Evolutionary conservation across 2,329 filamentous ascomycete species (phyloP).

Genomic region (Stachybotrys chartarum): DNA sequence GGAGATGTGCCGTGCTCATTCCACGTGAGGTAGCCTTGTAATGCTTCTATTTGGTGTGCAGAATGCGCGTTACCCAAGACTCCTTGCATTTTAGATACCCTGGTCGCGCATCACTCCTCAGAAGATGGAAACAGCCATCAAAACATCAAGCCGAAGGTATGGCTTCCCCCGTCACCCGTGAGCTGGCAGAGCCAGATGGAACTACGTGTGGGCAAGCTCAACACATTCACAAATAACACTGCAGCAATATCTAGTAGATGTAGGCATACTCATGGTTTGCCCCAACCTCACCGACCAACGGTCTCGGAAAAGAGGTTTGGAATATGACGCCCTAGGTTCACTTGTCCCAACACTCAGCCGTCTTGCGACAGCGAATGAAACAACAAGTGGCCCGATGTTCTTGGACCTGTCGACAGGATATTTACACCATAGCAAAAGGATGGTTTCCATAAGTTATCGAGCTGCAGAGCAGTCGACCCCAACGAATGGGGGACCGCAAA

Average conservation of each 20-base stretch:
- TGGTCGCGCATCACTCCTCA: no score
- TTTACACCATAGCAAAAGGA: slow-evolving; percentile 67
- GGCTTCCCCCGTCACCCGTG: no score
- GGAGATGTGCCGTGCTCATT: no score
- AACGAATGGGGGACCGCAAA: slow-evolving; percentile 62
- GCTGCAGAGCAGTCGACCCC: slow-evolving; percentile 77
- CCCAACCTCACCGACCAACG: slow-evolving; percentile 85
- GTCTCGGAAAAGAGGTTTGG: slow-evolving; percentile 82
- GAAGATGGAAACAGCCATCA: no score
- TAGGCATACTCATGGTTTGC: slow-evolving; percentile 77
- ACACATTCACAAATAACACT: no score
- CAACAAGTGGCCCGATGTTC: slow-evolving; percentile 59
- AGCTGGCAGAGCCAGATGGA: no score
- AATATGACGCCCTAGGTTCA: slow-evolving; percentile 69
- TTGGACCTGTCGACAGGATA: slow-evolving; percentile 92
- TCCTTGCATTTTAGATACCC: no score
- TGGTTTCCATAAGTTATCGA: slow-evolving; percentile 81
- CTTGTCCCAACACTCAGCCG: slow-evolving; percentile 56
- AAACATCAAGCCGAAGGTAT: no score
- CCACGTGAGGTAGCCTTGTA: no score
- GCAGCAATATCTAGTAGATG: slow-evolving; percentile 32
- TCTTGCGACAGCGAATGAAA: slow-evolving; percentile 59
- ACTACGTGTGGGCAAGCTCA: no score
- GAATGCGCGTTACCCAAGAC: no score
- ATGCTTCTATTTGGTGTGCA: no score